phyloP scores from a whole-genome alignment of 768 basidiomycete genomes.

The Holtermanniella nyarrowii region DNA sequence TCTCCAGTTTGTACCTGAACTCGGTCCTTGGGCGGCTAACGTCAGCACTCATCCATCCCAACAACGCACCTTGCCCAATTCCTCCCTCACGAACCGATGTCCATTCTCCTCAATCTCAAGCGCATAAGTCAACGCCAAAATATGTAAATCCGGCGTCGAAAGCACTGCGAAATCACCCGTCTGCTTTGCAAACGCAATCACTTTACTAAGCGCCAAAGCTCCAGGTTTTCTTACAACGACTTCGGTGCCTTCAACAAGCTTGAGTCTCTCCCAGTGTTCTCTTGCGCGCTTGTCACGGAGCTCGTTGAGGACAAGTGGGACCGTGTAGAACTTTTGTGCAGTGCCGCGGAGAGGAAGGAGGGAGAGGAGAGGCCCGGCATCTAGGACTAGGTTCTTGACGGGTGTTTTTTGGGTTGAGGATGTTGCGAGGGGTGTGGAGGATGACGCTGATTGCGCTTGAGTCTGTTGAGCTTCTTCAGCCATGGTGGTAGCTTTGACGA shows the following conservation, averaged over 20 bases:
- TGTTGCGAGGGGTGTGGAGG: not conserved
- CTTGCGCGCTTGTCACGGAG: constrained; percentile 77
- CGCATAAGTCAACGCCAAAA: constrained; percentile 76
- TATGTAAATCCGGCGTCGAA: constrained; percentile 79
- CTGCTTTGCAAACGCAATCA: constrained; percentile 83
- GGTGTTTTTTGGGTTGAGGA: constrained; percentile 3
- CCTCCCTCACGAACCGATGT: constrained; percentile 24
- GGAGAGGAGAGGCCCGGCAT: constrained; percentile 85
- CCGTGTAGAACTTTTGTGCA: constrained; percentile 73
- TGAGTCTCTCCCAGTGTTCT: constrained; percentile 50
- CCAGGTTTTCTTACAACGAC: constrained; percentile 63
- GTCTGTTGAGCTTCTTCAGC: not conserved
- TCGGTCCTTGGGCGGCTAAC: constrained; percentile 6
- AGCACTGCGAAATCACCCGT: constrained; percentile 92
- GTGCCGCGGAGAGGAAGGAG: constrained; percentile 73
- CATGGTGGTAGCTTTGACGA: not conserved
- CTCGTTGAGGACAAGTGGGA: constrained; percentile 81
- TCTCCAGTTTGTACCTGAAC: not conserved
- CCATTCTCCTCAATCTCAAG: constrained; percentile 51
- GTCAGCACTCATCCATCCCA: constrained; percentile 25
- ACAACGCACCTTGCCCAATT: constrained; percentile 22
- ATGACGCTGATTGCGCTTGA: no score
- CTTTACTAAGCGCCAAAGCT: constrained; percentile 45
- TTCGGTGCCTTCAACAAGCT: constrained; percentile 57
- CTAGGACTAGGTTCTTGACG: constrained; percentile 64